Percentiles rank a stretch among this genome's conserved stretches.
Conservation (phyloP, 495 filamentous ascomycete species). For the Aspergillus cristatus region DNA sequence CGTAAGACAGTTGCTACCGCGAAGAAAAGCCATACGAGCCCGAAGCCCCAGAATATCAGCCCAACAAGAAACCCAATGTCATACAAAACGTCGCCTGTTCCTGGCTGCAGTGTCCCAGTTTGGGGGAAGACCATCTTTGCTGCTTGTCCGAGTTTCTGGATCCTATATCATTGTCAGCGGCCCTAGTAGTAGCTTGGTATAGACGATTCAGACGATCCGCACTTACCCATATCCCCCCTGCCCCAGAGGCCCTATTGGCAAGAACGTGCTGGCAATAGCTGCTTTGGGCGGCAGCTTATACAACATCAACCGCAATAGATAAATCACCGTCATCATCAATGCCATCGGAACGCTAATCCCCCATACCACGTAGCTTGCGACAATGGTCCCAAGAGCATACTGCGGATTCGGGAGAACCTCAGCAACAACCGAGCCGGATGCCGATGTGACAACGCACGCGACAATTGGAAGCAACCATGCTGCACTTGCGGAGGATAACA, state of each 20-base stretch:
- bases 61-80: slow-evolving; percentile 41
- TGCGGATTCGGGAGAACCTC: slow-evolving; percentile 39
- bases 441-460: slow-evolving; percentile 46
- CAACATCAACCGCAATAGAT: slow-evolving; percentile 50
- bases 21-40: slow-evolving; percentile 53
- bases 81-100: slow-evolving; percentile 44
- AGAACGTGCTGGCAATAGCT: slow-evolving; percentile 51
- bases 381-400: slow-evolving; percentile 47
- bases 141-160: slow-evolving; percentile 47
- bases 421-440: slow-evolving; percentile 48
- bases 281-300: slow-evolving; percentile 49
- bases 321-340: slow-evolving; percentile 46
- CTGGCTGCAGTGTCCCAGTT: slow-evolving; percentile 33
- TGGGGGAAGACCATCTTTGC: slow-evolving; percentile 40
- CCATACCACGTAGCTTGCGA: slow-evolving; percentile 50
- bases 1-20: slow-evolving; percentile 30
- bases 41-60: slow-evolving; percentile 53
- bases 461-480: slow-evolving; percentile 55
- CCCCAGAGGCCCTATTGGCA: slow-evolving; percentile 53
- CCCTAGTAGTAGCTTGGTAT: too few relatives aligned
- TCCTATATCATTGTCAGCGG: slow-evolving; percentile 18
- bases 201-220: not conserved
- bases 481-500: slow-evolving; percentile 46
- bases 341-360: slow-evolving; percentile 49
- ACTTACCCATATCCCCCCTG: slow-evolving; percentile 45